These are phyloP conservation scores for Infundibulicybe gibba DNA, from an alignment of 768 basidiomycete genomes.

Conservation along the genomic window DNA sequence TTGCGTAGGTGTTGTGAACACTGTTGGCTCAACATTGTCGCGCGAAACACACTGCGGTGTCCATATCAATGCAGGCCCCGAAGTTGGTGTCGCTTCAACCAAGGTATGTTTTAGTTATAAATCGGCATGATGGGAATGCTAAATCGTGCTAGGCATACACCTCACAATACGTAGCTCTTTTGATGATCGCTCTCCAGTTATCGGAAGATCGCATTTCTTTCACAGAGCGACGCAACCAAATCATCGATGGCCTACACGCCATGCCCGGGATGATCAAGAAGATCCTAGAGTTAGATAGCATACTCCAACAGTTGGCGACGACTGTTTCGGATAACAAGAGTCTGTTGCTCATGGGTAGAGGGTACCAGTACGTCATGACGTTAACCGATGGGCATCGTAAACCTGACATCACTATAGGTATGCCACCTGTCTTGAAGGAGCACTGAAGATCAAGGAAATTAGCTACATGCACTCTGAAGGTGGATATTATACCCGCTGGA, in stretches of 20 bases:
- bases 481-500: conserved; percentile 16
- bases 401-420: conserved; percentile 39
- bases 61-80: conserved; percentile 98
- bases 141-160: conserved; percentile 75
- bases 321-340: conserved; percentile 79
- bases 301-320: conserved; percentile 79
- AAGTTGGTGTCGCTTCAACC: conserved; percentile 98
- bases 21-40: conserved; percentile 95
- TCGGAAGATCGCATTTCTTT: conserved; percentile 97
- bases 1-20: conserved; percentile 97
- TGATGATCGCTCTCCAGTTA: conserved; percentile 98
- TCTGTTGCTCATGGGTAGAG: conserved; percentile 94
- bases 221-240: conserved; percentile 84
- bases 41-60: conserved; percentile 99
- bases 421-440: conserved; percentile 97
- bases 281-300: conserved; percentile 76
- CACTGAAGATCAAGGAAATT: conserved; percentile 99
- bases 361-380: conserved; percentile 73
- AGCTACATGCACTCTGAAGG: conserved; percentile 88
- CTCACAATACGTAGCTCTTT: conserved; percentile 95
- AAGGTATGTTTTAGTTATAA: conserved; percentile 50
- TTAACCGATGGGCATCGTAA: conserved; percentile 1
- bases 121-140: conserved; percentile 3
- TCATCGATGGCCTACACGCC: conserved; percentile 91
- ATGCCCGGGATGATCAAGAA: conserved; percentile 87